Evolutionary conservation across 768 basidiomycete genomes (phyloP).

Genomic region (Termitomyces sp.): DNA sequence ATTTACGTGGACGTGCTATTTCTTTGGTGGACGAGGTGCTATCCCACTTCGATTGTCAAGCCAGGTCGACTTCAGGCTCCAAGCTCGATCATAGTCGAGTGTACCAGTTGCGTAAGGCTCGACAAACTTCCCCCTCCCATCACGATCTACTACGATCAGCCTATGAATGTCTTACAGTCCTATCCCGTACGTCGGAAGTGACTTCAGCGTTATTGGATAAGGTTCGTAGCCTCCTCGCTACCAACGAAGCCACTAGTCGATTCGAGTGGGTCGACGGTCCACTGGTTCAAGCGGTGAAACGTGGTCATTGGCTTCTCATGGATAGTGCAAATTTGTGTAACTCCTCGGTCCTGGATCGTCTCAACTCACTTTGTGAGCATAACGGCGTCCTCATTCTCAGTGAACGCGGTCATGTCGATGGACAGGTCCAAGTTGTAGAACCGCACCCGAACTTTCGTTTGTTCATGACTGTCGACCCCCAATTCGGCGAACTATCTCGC

Average conservation of each 20-base stretch:
- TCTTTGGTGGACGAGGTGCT: constrained; percentile 38
- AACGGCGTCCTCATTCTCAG: constrained; percentile 80
- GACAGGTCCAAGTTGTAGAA: constrained; percentile 63
- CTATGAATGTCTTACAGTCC: constrained; percentile 11
- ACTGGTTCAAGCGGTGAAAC: constrained; percentile 78
- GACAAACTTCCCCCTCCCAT: constrained; percentile 6
- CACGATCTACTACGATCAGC: constrained; percentile 12
- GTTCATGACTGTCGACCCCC: constrained; percentile 92
- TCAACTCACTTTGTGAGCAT: constrained; percentile 93
- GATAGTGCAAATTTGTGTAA: constrained; percentile 94
- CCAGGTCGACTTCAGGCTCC: constrained; percentile 32
- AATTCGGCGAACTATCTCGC: constrained; percentile 89
- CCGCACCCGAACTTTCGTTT: constrained; percentile 91
- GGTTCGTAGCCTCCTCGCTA: constrained; percentile 18
- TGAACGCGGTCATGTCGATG: constrained; percentile 83
- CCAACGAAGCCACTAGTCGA: constrained; percentile 37
- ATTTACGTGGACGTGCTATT: constrained; percentile 39
- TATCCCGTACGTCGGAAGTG: constrained; percentile 1
- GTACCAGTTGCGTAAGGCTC: constrained; percentile 18
- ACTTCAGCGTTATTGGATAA: constrained; percentile 16
- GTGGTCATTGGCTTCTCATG: constrained; percentile 86
- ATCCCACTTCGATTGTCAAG: constrained; percentile 30
- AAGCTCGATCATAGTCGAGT: constrained; percentile 18
- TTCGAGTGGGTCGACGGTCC: constrained; percentile 98
- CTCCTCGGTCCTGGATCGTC: constrained; percentile 91